These are phyloP conservation scores for Chiua virens DNA, from an alignment of 768 basidiomycete species.

Conservation along the genomic window DNA sequence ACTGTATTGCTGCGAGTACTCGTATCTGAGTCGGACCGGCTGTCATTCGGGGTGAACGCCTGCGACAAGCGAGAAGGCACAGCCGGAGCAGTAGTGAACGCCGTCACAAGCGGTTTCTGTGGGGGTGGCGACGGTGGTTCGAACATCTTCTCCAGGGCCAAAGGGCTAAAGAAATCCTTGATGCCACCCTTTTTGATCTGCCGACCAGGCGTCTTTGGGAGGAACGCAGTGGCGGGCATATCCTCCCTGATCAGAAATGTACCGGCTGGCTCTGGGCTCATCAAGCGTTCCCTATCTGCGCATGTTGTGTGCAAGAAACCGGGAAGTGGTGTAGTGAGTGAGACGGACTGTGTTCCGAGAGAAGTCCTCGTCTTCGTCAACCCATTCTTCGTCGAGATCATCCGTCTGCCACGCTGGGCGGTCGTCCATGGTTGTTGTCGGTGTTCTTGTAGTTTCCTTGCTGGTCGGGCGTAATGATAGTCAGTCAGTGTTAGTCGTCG, in stretches of 20 bases:
- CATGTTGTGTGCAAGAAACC: constrained; percentile 46
- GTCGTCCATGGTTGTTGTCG: constrained; percentile 10
- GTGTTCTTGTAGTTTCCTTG: background rate
- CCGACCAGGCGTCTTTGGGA: constrained; percentile 66
- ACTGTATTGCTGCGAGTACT: constrained; percentile 10
- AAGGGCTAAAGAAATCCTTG: constrained; percentile 86
- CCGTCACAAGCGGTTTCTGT: constrained; percentile 16
- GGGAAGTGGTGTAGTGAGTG: constrained; percentile 57
- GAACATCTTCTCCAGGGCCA: constrained; percentile 89
- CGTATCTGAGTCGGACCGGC: constrained; percentile 24
- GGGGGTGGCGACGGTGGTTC: constrained; percentile 85
- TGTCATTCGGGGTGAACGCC: constrained; percentile 33
- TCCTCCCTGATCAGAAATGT: constrained; percentile 80
- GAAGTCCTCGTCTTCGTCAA: constrained; percentile 52
- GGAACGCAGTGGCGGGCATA: constrained; percentile 49
- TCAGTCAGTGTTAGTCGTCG: background rate
- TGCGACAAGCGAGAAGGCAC: constrained; percentile 40
- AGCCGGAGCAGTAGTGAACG: constrained; percentile 29
- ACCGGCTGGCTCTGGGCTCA: constrained; percentile 44
- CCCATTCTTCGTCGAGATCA: constrained; percentile 91
- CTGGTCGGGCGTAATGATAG: background rate
- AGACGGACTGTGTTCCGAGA: constrained; percentile 53
- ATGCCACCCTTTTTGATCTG: constrained; percentile 54
- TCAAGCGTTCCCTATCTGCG: constrained; percentile 32
- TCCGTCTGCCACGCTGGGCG: constrained; percentile 84